Evolutionary conservation across 441 rosid genomes (phyloP).

Genomic region (Brassica hybrid): DNA sequence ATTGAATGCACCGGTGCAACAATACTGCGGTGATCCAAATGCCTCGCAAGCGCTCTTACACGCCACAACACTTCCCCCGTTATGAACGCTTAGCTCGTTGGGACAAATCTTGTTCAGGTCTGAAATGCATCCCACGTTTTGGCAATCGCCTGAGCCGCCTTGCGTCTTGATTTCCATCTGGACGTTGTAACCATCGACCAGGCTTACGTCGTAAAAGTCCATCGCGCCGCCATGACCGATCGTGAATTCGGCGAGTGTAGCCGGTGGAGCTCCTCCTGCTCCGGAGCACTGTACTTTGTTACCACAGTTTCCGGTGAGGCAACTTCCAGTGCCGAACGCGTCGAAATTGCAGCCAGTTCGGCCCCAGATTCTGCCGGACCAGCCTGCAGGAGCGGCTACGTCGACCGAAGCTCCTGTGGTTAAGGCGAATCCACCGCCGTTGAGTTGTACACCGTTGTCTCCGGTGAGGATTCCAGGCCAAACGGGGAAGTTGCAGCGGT

Average conservation of each 20-base stretch:
- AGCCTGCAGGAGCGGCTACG: conserved; percentile 23
- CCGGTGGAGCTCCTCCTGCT: conserved; percentile 45
- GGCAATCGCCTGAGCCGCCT: conserved; percentile 36
- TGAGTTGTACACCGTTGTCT: conserved; percentile 3
- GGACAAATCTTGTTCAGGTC: conserved; percentile 38
- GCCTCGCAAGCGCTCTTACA: conserved; percentile 52
- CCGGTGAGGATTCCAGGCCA: conserved; percentile 48
- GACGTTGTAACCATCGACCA: conserved; percentile 51
- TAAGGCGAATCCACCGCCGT: conserved; percentile 37
- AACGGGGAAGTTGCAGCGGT: conserved; percentile 38
- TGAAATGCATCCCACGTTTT: conserved; percentile 22
- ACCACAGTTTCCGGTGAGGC: conserved; percentile 48
- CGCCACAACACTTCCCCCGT: conserved; percentile 26
- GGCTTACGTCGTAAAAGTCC: conserved; percentile 49
- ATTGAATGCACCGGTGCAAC: conserved; percentile 41
- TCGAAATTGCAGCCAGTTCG: conserved; percentile 44
- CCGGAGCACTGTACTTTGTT: conserved; percentile 41
- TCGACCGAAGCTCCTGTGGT: conserved; percentile 13
- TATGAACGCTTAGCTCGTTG: conserved; percentile 20
- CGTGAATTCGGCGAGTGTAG: conserved; percentile 46
- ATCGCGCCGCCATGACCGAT: conserved; percentile 10
- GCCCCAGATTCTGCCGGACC: conserved; percentile 49
- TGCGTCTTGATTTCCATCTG: conserved; percentile 31
- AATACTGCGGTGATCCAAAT: conserved; percentile 37
- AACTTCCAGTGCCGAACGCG: conserved; percentile 37